Evolutionary conservation across 805 yeast genomes (phyloP), one percentile per base, ranked within the genome.

Genomic region (Suhomyces emberorum): DNA sequence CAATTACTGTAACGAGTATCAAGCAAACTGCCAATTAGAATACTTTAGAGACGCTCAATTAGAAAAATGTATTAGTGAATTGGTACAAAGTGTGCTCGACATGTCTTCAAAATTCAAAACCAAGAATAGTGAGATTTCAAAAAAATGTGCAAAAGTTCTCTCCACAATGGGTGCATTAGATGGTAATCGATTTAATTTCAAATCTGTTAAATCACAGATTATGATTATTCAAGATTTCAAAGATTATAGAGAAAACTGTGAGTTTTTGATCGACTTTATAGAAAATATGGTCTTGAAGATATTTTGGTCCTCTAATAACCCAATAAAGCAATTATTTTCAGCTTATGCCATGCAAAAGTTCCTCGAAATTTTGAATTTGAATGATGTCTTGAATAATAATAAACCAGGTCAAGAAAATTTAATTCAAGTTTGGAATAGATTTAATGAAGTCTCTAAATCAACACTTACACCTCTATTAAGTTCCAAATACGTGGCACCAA

Each of bases 301-400:
- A 1, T 89, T 88, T 58, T 82, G 95, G 79, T 88, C 96, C 0
- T 83, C 96, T 1, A 84, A 83, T 22, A 88, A 88, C 52, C 96
- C 98, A 0, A 75, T 77, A 15, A 77, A 79, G 32, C 98, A 93
- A 56, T 69, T 85, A 39, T 85, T 83, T 52, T 70, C 88, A 23
- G 96, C 96, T 0, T 83, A 77, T 57, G 83, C 91, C 0, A 86
- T 93, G 76, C 99, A 93, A 55, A 93, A 88, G 44, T 80, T 82
- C 32, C 61, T 93, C 34, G 79, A 79, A 44, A 72, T 78, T 11
- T 70, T 88, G 52, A 79, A 75, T 2, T 58, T 80, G 15, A 64
- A 32, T 17, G 29, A 15, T 26, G 29, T 14, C 7, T 5, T 26
- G 12, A 23, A 59, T 2, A 37, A 55, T 8, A 43, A 42, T 15